Base-by-base conservation (phyloP, 441 rosid species). In the Omphalea diandra region DNA sequence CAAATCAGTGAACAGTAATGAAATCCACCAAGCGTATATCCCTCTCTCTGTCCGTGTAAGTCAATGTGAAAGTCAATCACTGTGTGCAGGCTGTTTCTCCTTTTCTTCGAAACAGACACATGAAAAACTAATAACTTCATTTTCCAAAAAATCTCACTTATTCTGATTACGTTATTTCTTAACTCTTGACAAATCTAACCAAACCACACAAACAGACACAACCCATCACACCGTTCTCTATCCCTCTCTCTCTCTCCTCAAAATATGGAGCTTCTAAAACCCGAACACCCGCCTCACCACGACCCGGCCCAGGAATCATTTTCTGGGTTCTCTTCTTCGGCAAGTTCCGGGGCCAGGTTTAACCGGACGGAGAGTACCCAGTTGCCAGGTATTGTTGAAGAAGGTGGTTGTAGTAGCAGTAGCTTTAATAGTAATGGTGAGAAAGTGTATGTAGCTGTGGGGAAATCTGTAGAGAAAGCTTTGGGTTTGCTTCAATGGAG, bases 391-490 rank as follows among this genome's bases (percentile, higher is more conserved):
- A 78, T 78, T 69, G 76, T 61, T 20, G 83, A 79, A 65, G 85
- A 74, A 43, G 72, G 40, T 24, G 22, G 72, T 35, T 53, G 38
- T 43, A 12, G 15, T n/a, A n/a, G n/a, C n/a, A n/a, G n/a, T 33
- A 35, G 29, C 15, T 1, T 18, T 69, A 15, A 1, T 26, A 22
- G 43, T 26, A 73, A 58, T 31, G 54, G 38, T 55, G 84, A 80
- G 2, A 77, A 67, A 58, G 87, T 90, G 46, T 84, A 82, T 63
- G 90, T 90, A 63, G 88, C 90, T 22, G 83, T 88, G 15, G 89
- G 93, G 24, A 85, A 77, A 73, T 72, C 83, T 2, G 67, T 72
- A 18, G 87, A 81, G 59, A 88, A 86, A 79, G 82, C 79, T 49
- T 52, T 63, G 46, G 60, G 72, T 56, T 75, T 88, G 82, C 80